A percentile compares a stretch with the other conserved stretches of the same genome.
These are phyloP conservation scores for Vanrija pseudolonga DNA, from an alignment of 1,284 basidiomycete genomes.

Conservation along the genomic window DNA sequence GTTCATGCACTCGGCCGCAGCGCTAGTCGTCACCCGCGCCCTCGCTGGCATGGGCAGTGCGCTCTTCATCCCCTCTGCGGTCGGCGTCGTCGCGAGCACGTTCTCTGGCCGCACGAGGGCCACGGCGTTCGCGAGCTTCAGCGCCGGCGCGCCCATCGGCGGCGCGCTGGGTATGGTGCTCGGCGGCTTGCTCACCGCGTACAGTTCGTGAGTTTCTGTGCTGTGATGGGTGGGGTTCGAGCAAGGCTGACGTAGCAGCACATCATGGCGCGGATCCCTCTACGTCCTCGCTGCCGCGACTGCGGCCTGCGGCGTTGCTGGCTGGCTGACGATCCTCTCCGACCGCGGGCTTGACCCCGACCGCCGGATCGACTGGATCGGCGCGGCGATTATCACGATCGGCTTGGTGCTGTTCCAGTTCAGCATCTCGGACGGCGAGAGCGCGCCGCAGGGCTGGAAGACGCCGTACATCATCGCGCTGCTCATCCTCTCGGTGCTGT, in stretches of 20 bases:
- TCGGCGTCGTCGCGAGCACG: conserved; percentile 71
- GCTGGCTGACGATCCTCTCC: conserved; percentile 56
- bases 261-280: conserved; percentile 62
- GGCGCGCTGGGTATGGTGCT: conserved; percentile 63
- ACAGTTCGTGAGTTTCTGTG: conserved; percentile 53
- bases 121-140: conserved; percentile 69
- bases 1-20: conserved; percentile 39
- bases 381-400: conserved; percentile 66
- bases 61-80: conserved; percentile 34
- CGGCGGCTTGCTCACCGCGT: conserved; percentile 68
- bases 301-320: conserved; percentile 55
- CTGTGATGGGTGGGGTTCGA: background rate
- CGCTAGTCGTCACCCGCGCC: conserved; percentile 35
- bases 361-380: conserved; percentile 73
- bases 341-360: conserved; percentile 52
- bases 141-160: conserved; percentile 71
- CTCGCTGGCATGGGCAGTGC: conserved; percentile 31
- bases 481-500: conserved; percentile 60
- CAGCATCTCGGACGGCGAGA: conserved; percentile 67
- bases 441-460: conserved; percentile 67
- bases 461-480: conserved; percentile 60
- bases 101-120: conserved; percentile 66
- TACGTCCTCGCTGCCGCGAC: conserved; percentile 59
- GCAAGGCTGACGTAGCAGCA: background rate
- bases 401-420: conserved; percentile 77